Base-by-base conservation (phyloP, 192 early-diverging fungal genomes). In the Backusella tuberculispora region DNA sequence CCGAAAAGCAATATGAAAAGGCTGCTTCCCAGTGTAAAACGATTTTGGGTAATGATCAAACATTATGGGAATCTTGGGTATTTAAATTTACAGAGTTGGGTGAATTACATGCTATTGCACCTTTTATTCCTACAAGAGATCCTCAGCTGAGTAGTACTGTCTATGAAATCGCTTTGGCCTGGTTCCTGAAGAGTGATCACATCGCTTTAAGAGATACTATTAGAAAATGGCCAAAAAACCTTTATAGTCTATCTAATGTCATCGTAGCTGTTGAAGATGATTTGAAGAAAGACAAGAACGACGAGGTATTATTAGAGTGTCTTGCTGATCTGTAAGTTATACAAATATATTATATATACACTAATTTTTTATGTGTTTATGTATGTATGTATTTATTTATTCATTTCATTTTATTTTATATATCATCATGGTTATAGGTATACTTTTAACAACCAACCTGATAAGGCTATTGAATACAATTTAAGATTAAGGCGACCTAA, bases 41-140 rank as follows among this genome's bases (percentile, higher is more conserved):
- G 37, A 90, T 98, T 42, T 84, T 99, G 45, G 83, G 89, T 0
- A 73, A 77, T 3, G 87, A 96, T 77, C 75, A 85, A 7, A 72
- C 88, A 12, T 81, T 93, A 1, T 99, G 98, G 98, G 96, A 98
- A 74, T 76, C 89, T 24, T 97, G 96, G 97, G 85, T 99, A 5
- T 94, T 91, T 78, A 87, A 81, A n/a, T 98, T 99, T 84, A 90
- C 92, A 12, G 92, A 96, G 42, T 83, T 88, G 45, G 80, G 89
- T 12, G 85, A 96, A 65, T 82, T 99, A 48, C 80, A 90, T 83
- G 88, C 79, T 17, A 91, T 97, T 66, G 85, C 91, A 0, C 87
- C 86, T 46, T 87, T 83, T 81, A 92, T 99, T 45, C 98, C 98
- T 12, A 88, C 88, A 10, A 78, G 82, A 13, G 80, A 89, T 6